Percentiles rank a stretch among this genome's conserved stretches.
Conservation (phyloP, 1,139 yeast genomes). For the Kodamaea sp. region DNA sequence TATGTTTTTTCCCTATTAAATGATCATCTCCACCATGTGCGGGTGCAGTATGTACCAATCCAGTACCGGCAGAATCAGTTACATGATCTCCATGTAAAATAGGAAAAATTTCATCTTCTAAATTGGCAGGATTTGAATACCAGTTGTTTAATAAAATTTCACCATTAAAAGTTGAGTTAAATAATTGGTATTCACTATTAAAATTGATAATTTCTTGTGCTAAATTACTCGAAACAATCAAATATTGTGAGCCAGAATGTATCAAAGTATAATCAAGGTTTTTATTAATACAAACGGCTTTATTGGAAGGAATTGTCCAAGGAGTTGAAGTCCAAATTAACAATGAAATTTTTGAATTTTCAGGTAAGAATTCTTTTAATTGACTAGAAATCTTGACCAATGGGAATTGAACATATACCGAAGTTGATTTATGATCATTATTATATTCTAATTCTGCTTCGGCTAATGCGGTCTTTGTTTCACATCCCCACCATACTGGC, state of each 20-base stretch:
- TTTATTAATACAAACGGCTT: slow-evolving; percentile 73
- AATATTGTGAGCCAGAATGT: slow-evolving; percentile 25
- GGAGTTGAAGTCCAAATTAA: slow-evolving; percentile 98
- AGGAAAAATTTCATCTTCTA: slow-evolving; percentile 37
- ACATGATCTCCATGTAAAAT: slow-evolving; percentile 81
- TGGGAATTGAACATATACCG: slow-evolving; percentile 73
- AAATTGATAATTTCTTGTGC: slow-evolving; percentile 24
- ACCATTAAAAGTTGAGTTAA: slow-evolving; percentile 36
- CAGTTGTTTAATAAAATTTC: slow-evolving; percentile 33
- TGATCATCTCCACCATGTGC: slow-evolving; percentile 98
- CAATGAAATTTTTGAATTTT: slow-evolving; percentile 10
- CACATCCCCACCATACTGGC: slow-evolving; percentile 98
- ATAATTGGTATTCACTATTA: slow-evolving; percentile 10
- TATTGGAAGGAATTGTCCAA: slow-evolving; percentile 91
- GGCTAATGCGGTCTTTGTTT: slow-evolving; percentile 89
- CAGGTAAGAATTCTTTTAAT: slow-evolving; percentile 2
- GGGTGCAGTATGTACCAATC: slow-evolving; percentile 94
- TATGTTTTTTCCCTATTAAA: slow-evolving; percentile 56
- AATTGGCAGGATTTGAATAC: slow-evolving; percentile 59
- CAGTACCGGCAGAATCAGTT: slow-evolving; percentile 81
- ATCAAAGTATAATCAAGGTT: slow-evolving; percentile 56
- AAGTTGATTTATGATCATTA: slow-evolving; percentile 63
- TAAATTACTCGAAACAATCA: slow-evolving; percentile 51
- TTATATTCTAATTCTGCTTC: slow-evolving; percentile 94
- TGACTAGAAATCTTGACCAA: slow-evolving; percentile 14